Base-by-base conservation (phyloP, 2,329 filamentous ascomycete species). In the Coniochaeta pulveracea region DNA sequence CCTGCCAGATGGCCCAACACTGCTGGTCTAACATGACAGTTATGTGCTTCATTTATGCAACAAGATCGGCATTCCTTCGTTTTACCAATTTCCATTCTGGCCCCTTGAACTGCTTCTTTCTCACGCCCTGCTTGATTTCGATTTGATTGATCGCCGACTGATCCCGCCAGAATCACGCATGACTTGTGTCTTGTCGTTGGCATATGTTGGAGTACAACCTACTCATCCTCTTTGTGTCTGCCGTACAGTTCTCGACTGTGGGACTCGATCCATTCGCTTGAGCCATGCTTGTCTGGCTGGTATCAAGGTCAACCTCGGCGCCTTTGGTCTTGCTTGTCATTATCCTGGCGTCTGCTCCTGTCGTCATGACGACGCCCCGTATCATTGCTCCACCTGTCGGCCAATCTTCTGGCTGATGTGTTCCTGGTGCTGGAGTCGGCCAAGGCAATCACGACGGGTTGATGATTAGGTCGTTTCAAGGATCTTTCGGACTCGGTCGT, bases 401-500 rank as follows among this genome's bases (percentile, higher is more conserved):
- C 51, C 37, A 48, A 48, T 37, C 51, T 52, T 35, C 56, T 49
- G 36, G 51, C 52, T 17, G 52, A 48, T 28, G 48, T 46, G 23
- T 59, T 53, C n/a, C n/a, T n/a, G n/a, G n/a, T n/a, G 21, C 47
- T 48, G 14, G 48, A 45, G 25, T 52, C 51, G 9, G 52, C 58
- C 40, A 60, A 58, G 17, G 60, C 60, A 31, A 75, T 62, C 21
- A 71, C 47, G 11, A 75, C 52, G 7, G 71, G 71, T 38, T 69
- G 63, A 43, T 75, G 71, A 14, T 73, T 55, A 14, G 71, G 71
- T 16, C 70, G 59, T 48, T 74, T 75, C 36, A 75, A 54, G 32
- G 58, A 50, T 42, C 64, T 69, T 34, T 66, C 61, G 12, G 61
- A 54, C 22, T 59, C 58, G 34, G 61, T 58, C n/a, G n/a, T 31